Evolutionary conservation across 352 stramenopile species (phyloP).

Genomic region (Phytophthora parvispora): DNA sequence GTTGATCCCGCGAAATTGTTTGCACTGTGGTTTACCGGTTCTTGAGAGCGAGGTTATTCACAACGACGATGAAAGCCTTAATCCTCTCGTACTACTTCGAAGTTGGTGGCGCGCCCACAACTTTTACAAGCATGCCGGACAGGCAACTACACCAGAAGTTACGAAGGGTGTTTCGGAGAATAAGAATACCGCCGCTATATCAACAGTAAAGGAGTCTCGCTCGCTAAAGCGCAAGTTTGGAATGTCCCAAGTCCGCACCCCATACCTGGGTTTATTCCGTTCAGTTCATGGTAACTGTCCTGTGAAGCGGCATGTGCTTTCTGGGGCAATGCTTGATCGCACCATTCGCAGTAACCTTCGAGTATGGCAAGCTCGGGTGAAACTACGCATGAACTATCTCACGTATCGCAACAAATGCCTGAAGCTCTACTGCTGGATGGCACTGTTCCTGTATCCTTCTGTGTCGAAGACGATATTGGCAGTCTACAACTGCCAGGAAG

Average conservation of each 20-base stretch:
- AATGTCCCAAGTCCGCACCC: conserved; percentile 80
- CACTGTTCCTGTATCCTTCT: conserved; percentile 78
- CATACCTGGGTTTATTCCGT: conserved; percentile 71
- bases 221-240: conserved; percentile 72
- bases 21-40: conserved; percentile 71
- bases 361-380: conserved; percentile 82
- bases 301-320: conserved; percentile 55
- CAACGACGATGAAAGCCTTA: conserved; percentile 70
- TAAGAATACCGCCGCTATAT: neutral
- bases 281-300: conserved; percentile 66
- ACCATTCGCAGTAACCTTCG: conserved; percentile 79
- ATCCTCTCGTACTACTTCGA: conserved; percentile 48
- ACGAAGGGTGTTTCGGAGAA: neutral
- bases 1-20: conserved; percentile 79
- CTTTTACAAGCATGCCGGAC: conserved; percentile 4
- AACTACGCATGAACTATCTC: conserved; percentile 87
- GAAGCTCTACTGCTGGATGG: conserved; percentile 84
- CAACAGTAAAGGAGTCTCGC: conserved; percentile 38
- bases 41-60: conserved; percentile 58
- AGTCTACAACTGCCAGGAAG: conserved; percentile 86
- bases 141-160: neutral
- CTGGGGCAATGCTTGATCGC: conserved; percentile 62
- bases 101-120: conserved; percentile 53
- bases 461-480: conserved; percentile 85
- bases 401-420: conserved; percentile 86